A percentile compares a stretch with the other conserved stretches of the same genome.
These are phyloP conservation scores for Dactylorhiza incarnata DNA, from an alignment of 106 monocot species.

Conservation along the genomic window DNA sequence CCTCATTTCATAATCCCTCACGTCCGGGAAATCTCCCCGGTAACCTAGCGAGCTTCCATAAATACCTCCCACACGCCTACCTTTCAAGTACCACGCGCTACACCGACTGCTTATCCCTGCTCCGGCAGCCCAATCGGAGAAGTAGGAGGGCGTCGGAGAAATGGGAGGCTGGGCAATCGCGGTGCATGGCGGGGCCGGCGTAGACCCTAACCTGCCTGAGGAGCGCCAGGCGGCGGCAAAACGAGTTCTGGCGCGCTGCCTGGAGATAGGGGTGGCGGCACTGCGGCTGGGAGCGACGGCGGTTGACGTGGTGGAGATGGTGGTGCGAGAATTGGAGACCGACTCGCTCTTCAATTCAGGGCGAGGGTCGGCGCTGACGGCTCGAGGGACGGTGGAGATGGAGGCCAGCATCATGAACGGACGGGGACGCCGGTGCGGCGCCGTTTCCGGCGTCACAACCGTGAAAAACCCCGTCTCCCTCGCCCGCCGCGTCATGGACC, in stretches of 20 bases:
- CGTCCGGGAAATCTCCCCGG: conserved; percentile 4
- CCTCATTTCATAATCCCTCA: neutral
- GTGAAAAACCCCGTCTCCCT: conserved; percentile 95
- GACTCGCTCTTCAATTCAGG: conserved; percentile 95
- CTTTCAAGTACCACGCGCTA: neutral
- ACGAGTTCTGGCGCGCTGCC: conserved; percentile 60
- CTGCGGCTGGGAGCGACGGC: conserved; percentile 28
- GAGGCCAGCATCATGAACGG: conserved; percentile 99
- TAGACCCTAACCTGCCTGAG: conserved; percentile 75
- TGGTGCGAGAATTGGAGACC: conserved; percentile 79
- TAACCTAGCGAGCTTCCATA: no score
- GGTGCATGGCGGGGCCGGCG: conserved; percentile 87
- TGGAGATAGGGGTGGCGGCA: conserved; percentile 51
- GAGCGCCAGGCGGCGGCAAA: conserved; percentile 74
- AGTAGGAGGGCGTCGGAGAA: neutral
- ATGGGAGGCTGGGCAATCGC: conserved; percentile 66
- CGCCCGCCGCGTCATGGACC: conserved; percentile 85
- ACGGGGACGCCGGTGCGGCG: conserved; percentile 61
- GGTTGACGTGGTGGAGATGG: conserved; percentile 73
- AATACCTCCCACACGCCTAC: neutral
- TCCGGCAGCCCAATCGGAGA: neutral
- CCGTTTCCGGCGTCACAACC: conserved; percentile 79
- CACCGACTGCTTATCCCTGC: neutral
- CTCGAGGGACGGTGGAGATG: conserved; percentile 85
- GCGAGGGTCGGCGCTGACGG: conserved; percentile 67